phyloP scores from a whole-genome alignment of 768 basidiomycete species.

The Rhizopogon rudus region DNA sequence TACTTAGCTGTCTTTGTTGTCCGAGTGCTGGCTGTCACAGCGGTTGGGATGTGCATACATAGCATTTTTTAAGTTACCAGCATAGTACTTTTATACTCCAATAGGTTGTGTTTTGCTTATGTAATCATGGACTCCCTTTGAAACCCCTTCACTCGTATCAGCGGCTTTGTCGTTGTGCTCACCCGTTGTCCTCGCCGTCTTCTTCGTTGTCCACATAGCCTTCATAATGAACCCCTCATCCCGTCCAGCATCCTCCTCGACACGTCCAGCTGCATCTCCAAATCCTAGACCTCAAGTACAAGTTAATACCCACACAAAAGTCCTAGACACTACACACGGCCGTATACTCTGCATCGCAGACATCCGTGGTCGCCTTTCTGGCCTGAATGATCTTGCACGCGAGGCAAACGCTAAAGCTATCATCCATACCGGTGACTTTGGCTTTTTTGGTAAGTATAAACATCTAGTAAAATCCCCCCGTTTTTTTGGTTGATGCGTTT shows the following conservation, averaged over 20 bases:
- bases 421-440: conserved; percentile 98
- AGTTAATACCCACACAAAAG: conserved; percentile 71
- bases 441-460: conserved; percentile 76
- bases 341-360: conserved; percentile 95
- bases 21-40: too few relatives aligned
- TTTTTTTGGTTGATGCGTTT: conserved; percentile 13
- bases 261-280: conserved; percentile 53
- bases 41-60: too few relatives aligned
- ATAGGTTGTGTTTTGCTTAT: background rate
- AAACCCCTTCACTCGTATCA: conserved; percentile 7
- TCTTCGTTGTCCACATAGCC: conserved; percentile 13
- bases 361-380: conserved; percentile 81
- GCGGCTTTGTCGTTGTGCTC: conserved; percentile 2
- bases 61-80: too few relatives aligned
- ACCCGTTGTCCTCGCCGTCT: conserved; percentile 9
- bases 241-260: conserved; percentile 57
- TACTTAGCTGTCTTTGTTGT: too few relatives aligned
- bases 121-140: conserved; percentile 2
- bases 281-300: conserved; percentile 43
- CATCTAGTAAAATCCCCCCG: background rate
- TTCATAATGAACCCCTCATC: conserved; percentile 50
- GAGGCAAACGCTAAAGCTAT: conserved; percentile 89
- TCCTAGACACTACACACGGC: conserved; percentile 76
- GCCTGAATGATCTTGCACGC: conserved; percentile 84
- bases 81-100: too few relatives aligned